Conservation (phyloP, 768 basidiomycete species). For the Podaxis carcinomalis region DNA sequence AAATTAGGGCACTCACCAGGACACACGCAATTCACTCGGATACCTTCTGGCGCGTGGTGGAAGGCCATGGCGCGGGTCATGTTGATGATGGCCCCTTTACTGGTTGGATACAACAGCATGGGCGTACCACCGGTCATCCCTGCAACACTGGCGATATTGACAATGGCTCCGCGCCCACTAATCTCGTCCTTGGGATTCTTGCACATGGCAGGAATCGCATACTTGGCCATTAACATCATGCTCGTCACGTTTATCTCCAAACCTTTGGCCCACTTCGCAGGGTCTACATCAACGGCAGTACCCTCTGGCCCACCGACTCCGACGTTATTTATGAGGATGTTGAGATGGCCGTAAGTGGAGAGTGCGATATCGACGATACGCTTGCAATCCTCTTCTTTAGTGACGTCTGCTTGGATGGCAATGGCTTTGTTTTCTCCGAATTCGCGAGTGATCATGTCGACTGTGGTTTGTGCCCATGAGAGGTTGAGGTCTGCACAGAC, state of each 20-base stretch:
- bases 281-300: constrained; percentile 34
- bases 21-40: constrained; percentile 38
- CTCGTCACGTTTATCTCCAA: constrained; percentile 36
- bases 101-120: constrained; percentile 36
- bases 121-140: constrained; percentile 35
- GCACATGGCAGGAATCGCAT: constrained; percentile 40
- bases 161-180: constrained; percentile 33
- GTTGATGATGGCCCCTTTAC: constrained; percentile 39
- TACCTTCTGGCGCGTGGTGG: constrained; percentile 35
- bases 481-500: constrained; percentile 33
- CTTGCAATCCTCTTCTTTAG: constrained; percentile 30
- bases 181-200: constrained; percentile 24
- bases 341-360: constrained; percentile 32
- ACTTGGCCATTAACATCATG: constrained; percentile 42
- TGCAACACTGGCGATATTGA: constrained; percentile 37
- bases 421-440: constrained; percentile 30
- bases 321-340: constrained; percentile 40
- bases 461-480: constrained; percentile 32
- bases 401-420: constrained; percentile 32
- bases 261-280: constrained; percentile 29
- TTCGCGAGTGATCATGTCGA: constrained; percentile 33
- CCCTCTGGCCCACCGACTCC: constrained; percentile 34
- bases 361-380: constrained; percentile 30
- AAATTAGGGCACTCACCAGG: constrained; percentile 24
- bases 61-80: constrained; percentile 43